These are phyloP conservation scores for Chytriomyces sp. DNA, from an alignment of 192 early-diverging fungal species.

Conservation along the genomic window DNA sequence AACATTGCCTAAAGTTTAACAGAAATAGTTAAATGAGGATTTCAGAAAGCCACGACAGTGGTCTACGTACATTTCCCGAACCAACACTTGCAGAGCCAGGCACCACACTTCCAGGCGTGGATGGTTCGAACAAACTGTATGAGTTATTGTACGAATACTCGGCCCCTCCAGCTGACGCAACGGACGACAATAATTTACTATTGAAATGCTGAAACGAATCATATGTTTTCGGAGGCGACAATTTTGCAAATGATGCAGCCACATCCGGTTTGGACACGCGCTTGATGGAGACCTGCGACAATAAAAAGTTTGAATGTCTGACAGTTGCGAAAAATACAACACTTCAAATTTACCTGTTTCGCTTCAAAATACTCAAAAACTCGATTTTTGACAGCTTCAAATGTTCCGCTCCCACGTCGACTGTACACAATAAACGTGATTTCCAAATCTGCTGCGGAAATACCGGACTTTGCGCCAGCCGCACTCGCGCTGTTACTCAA, in stretches of 20 bases:
- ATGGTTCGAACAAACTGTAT: conserved; percentile 29
- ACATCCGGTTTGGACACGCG: not conserved
- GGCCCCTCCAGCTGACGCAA: conserved; percentile 34
- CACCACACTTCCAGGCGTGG: not conserved
- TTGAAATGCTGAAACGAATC: conserved; percentile 70
- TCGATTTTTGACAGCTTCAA: conserved; percentile 48
- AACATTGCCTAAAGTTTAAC: conserved; percentile 30
- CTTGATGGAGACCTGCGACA: conserved; percentile 20
- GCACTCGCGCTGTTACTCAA: not conserved
- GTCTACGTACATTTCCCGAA: not conserved
- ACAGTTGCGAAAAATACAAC: not conserved
- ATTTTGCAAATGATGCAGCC: conserved; percentile 51
- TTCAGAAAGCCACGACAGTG: not conserved
- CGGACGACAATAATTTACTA: conserved; percentile 57
- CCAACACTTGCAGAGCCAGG: not conserved
- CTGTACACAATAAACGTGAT: conserved; percentile 46
- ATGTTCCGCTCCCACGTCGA: conserved; percentile 35
- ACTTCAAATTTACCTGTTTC: conserved; percentile 43
- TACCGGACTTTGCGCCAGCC: not conserved
- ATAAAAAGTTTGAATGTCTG: not conserved
- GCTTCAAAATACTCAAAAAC: conserved; percentile 45
- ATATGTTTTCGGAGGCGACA: conserved; percentile 47
- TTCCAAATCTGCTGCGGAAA: conserved; percentile 20
- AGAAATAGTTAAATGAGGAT: not conserved
- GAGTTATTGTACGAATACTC: not conserved